Percentiles rank a stretch among this genome's conserved stretches.
Conservation (phyloP, 768 basidiomycete species). For the Boletus tomentosulus region DNA sequence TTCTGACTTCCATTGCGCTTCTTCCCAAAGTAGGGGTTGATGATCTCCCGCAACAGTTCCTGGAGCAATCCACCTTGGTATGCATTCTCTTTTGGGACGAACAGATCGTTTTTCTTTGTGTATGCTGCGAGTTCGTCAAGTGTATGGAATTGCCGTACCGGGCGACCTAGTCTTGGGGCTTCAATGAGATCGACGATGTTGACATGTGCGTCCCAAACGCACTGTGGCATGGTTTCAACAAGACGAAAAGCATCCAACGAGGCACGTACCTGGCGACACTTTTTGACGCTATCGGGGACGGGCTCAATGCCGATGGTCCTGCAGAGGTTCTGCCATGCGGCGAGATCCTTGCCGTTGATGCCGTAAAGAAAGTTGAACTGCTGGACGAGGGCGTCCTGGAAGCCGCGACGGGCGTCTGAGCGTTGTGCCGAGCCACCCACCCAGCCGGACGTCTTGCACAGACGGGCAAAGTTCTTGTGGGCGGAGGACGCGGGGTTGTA, state of each 20-base stretch:
- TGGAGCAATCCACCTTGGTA: slow-evolving; percentile 29
- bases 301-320: slow-evolving; percentile 13
- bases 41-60: slow-evolving; percentile 25
- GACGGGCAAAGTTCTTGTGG: slow-evolving; percentile 12
- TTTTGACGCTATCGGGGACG: slow-evolving; percentile 7
- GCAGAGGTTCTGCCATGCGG: slow-evolving; percentile 22
- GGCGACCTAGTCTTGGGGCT: slow-evolving; percentile 2
- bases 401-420: neutral
- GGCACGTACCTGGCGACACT: slow-evolving; percentile 16
- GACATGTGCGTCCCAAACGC: slow-evolving; percentile 23
- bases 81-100: slow-evolving; percentile 28
- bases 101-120: slow-evolving; percentile 14
- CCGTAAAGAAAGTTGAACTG: slow-evolving; percentile 25
- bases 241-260: neutral
- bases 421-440: neutral
- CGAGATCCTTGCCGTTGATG: slow-evolving; percentile 9
- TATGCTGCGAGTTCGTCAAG: slow-evolving; percentile 21
- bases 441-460: slow-evolving; percentile 11
- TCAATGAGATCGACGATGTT: slow-evolving; percentile 33
- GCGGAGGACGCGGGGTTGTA: slow-evolving; percentile 4
- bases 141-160: slow-evolving; percentile 19
- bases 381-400: slow-evolving; percentile 22
- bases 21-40: slow-evolving; percentile 14
- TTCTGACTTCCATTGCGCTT: slow-evolving; percentile 19
- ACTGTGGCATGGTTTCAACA: slow-evolving; percentile 4